phyloP scores from a whole-genome alignment of 257 asterid genomes.

The Verbascum thapsus region DNA sequence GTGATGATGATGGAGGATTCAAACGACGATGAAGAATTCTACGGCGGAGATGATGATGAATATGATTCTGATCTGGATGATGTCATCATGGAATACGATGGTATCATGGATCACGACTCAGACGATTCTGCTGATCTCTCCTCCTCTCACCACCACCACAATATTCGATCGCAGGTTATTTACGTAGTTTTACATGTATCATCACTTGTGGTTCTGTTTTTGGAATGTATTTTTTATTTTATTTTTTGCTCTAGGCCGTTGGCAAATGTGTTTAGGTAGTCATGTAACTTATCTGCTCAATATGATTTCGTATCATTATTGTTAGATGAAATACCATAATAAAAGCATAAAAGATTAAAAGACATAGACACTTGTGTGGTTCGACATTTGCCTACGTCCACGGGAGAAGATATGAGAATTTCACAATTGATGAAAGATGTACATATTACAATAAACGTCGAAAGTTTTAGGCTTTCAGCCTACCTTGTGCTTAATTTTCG shows the following conservation, averaged over 20 bases:
- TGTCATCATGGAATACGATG: slow-evolving; percentile 64
- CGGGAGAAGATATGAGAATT: too few species aligned
- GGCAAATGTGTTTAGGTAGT: slow-evolving; percentile 21
- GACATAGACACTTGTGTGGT: too few species aligned
- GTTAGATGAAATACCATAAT: too few species aligned
- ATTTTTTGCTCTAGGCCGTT: neutral
- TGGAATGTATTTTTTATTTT: too few species aligned
- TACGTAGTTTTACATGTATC: slow-evolving; percentile 16
- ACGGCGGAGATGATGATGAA: slow-evolving; percentile 37
- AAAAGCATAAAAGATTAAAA: too few species aligned
- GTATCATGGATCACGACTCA: slow-evolving; percentile 72
- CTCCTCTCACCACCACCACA: slow-evolving; percentile 35
- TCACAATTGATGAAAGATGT: too few species aligned
- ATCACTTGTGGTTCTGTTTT: neutral
- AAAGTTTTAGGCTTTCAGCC: too few species aligned
- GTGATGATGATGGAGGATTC: slow-evolving; percentile 50
- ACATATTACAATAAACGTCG: too few species aligned
- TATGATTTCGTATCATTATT: too few species aligned
- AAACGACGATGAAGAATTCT: slow-evolving; percentile 60
- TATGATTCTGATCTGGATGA: slow-evolving; percentile 66
- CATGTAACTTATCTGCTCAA: slow-evolving; percentile 22
- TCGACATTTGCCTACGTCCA: too few species aligned
- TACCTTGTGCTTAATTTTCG: too few species aligned
- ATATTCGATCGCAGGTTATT: slow-evolving; percentile 73
- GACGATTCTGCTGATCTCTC: slow-evolving; percentile 70